Evolutionary conservation across 495 filamentous ascomycete species (phyloP).

Genomic region (Bombardia bombarda): DNA sequence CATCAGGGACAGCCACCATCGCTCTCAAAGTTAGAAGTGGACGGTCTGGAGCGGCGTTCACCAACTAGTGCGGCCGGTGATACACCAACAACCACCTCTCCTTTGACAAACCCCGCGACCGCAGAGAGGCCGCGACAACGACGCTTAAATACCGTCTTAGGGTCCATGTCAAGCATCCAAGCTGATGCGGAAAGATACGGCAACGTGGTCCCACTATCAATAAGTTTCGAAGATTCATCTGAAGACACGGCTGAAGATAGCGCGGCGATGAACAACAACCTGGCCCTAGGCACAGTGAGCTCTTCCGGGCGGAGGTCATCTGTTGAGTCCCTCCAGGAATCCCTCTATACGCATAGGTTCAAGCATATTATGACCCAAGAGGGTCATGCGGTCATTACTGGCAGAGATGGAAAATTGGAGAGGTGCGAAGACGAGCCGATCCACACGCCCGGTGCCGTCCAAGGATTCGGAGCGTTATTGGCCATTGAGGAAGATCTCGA

Average conservation of each 20-base stretch:
- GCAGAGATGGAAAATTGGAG: constrained; percentile 62
- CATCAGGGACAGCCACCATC: too few relatives aligned
- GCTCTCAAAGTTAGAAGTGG: too few relatives aligned
- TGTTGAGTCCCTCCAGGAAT: constrained; percentile 24
- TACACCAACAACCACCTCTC: too few relatives aligned
- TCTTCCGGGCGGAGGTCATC: constrained; percentile 15
- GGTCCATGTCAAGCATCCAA: constrained; percentile 21
- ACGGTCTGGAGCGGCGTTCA: too few relatives aligned
- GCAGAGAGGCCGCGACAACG: constrained; percentile 1
- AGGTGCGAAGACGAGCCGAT: constrained; percentile 92
- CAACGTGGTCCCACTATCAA: constrained; percentile 9
- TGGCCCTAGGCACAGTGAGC: constrained; percentile 3
- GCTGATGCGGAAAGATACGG: constrained; percentile 19
- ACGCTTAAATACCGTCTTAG: constrained; percentile 17
- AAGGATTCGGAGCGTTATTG: constrained; percentile 73
- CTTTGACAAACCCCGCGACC: not conserved
- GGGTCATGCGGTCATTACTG: constrained; percentile 82
- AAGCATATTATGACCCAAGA: constrained; percentile 70
- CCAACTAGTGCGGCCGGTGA: too few relatives aligned
- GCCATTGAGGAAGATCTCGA: constrained; percentile 66
- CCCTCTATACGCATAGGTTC: constrained; percentile 60
- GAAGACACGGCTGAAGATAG: constrained; percentile 14
- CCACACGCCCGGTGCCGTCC: constrained; percentile 83
- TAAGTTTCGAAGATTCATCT: constrained; percentile 29
- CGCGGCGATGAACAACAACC: constrained; percentile 7